Evolutionary conservation across 371 early-diverging fungal genomes (phyloP).

Genomic region (Coemansia sp.): DNA sequence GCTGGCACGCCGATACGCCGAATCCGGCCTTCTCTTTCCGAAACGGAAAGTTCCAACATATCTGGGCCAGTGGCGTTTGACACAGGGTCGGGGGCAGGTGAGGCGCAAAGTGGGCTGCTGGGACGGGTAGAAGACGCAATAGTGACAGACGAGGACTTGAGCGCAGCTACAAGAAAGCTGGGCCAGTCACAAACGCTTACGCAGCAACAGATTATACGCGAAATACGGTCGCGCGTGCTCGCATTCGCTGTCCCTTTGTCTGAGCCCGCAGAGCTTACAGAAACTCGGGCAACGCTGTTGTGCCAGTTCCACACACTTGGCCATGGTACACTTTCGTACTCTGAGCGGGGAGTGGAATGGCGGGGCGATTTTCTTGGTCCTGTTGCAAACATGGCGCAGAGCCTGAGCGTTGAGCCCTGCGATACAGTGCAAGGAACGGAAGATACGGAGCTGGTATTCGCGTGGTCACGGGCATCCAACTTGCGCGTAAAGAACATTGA

Average conservation of each 20-base stretch:
- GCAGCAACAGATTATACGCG: constrained; percentile 42
- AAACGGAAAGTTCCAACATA: neutral
- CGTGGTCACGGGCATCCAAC: constrained; percentile 26
- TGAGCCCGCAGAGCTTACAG: neutral
- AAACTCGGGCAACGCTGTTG: constrained; percentile 15
- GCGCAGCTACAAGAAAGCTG: constrained; percentile 30
- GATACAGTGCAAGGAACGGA: neutral
- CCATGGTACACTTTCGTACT: constrained; percentile 18
- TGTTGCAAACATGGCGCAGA: constrained; percentile 17
- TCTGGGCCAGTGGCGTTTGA: no score
- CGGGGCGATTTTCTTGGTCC: constrained; percentile 25
- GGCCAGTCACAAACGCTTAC: constrained; percentile 30
- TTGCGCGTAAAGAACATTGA: constrained; percentile 35
- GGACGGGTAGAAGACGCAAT: constrained; percentile 43
- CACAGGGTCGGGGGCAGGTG: no score
- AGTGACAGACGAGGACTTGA: constrained; percentile 31
- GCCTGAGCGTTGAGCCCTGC: neutral
- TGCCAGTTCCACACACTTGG: constrained; percentile 46
- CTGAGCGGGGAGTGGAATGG: constrained; percentile 20
- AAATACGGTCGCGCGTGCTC: constrained; percentile 29
- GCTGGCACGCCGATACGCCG: neutral
- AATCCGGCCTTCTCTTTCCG: neutral
- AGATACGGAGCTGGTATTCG: constrained; percentile 21
- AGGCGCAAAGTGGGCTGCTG: constrained; percentile 13
- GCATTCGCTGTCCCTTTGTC: constrained; percentile 1